These are phyloP conservation scores for Kluyveromyces lactis DNA, from an alignment of 805 yeast species.

Conservation along the genomic window DNA sequence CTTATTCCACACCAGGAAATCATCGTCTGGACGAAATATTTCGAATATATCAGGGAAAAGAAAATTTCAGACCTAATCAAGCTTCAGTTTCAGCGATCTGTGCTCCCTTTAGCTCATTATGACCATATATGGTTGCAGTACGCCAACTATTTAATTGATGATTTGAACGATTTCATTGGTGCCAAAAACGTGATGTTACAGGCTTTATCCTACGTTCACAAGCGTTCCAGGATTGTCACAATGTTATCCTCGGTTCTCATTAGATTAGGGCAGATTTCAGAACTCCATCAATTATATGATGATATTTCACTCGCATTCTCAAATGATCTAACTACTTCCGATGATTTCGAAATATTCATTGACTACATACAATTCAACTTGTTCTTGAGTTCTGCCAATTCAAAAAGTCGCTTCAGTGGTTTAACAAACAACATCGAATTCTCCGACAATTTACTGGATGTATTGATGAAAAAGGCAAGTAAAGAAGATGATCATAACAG, in stretches of 20 bases:
- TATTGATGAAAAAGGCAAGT: slow-evolving; percentile 15
- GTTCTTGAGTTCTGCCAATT: slow-evolving; percentile 11
- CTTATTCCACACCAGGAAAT: slow-evolving; percentile 19
- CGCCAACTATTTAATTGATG: slow-evolving; percentile 23
- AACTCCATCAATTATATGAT: slow-evolving; percentile 10
- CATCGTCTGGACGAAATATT: slow-evolving; percentile 21
- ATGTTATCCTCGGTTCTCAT: slow-evolving; percentile 15
- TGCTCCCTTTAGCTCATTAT: slow-evolving; percentile 23
- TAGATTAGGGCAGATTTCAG: slow-evolving; percentile 15
- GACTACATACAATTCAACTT: slow-evolving; percentile 23
- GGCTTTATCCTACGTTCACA: slow-evolving; percentile 16
- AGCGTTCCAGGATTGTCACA: slow-evolving; percentile 18
- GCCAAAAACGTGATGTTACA: slow-evolving; percentile 19
- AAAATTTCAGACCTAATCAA: slow-evolving; percentile 16
- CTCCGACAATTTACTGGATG: slow-evolving; percentile 7
- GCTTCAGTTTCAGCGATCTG: slow-evolving; percentile 27
- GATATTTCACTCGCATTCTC: slow-evolving; percentile 10
- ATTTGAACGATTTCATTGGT: slow-evolving; percentile 13
- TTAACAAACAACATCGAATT: slow-evolving; percentile 1
- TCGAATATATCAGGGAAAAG: slow-evolving; percentile 20
- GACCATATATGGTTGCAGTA: slow-evolving; percentile 27
- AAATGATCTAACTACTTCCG: slow-evolving; percentile 14
- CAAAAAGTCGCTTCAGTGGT: slow-evolving; percentile 14
- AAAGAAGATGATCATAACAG: slow-evolving; percentile 11
- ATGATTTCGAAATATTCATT: slow-evolving; percentile 25